Evolutionary conservation across 306 rosid species (phyloP).

Genomic region (Cajanus cajan): DNA sequence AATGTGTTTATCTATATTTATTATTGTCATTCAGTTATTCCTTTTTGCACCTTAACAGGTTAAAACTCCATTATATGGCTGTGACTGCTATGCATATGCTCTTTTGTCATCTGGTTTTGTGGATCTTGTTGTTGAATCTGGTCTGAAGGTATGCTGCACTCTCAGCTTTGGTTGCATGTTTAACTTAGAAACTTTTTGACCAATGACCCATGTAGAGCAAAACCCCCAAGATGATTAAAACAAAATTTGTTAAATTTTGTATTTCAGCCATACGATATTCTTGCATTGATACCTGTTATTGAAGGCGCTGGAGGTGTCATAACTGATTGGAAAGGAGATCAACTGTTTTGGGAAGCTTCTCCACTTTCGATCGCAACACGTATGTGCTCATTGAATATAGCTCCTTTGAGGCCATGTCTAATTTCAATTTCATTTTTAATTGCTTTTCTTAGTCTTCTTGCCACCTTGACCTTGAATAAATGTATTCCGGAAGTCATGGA

Average conservation of each 20-base stretch:
- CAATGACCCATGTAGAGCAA: background rate
- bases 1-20: background rate
- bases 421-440: background rate
- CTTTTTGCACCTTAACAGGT: slow-evolving; percentile 53
- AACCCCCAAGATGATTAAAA: slow-evolving; percentile 15
- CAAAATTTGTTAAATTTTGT: slow-evolving; percentile 8
- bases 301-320: slow-evolving; percentile 94
- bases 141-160: slow-evolving; percentile 67
- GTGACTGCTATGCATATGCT: slow-evolving; percentile 99
- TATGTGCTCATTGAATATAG: slow-evolving; percentile 32
- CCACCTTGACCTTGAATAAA: background rate
- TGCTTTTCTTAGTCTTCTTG: slow-evolving; percentile 5
- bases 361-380: slow-evolving; percentile 63
- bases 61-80: slow-evolving; percentile 86
- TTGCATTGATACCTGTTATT: slow-evolving; percentile 82
- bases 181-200: slow-evolving; percentile 15
- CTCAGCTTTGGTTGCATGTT: slow-evolving; percentile 19
- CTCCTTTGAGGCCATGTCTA: background rate
- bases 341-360: slow-evolving; percentile 84
- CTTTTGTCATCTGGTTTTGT: slow-evolving; percentile 90
- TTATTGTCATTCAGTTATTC: background rate
- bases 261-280: slow-evolving; percentile 89
- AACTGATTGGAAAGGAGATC: slow-evolving; percentile 92
- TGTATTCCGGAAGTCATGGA: background rate
- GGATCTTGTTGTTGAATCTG: slow-evolving; percentile 92